Evolutionary conservation across 1,139 yeast species (phyloP).

Genomic region (Lodderomyces oxycetoniae): DNA sequence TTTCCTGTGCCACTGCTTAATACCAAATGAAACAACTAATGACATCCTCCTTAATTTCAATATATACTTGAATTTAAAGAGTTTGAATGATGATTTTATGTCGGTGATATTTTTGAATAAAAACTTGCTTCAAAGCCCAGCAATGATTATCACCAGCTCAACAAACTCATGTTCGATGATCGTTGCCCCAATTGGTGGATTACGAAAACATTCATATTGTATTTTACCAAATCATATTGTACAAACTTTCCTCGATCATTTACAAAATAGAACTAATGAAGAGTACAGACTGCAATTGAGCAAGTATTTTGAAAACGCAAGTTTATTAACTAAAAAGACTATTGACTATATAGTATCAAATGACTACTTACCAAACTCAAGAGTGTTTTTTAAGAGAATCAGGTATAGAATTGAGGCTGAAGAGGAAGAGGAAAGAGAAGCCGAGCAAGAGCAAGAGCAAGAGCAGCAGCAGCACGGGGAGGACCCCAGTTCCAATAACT

Average conservation of each 20-base stretch:
- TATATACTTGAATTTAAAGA: conserved; percentile 30
- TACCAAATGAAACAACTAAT: conserved; percentile 35
- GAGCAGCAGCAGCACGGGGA: background rate
- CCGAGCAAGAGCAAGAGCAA: conserved; percentile 1
- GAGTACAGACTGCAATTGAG: conserved; percentile 20
- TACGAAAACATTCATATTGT: conserved; percentile 40
- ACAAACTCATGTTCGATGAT: conserved; percentile 25
- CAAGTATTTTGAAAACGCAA: conserved; percentile 23
- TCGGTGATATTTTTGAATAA: conserved; percentile 22
- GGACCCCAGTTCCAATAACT: conserved; percentile 1
- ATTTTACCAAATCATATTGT: conserved; percentile 32
- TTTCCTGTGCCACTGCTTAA: conserved; percentile 31
- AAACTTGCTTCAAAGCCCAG: conserved; percentile 25
- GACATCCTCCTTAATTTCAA: conserved; percentile 36
- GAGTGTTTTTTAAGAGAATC: conserved; percentile 43
- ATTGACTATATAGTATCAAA: conserved; percentile 49
- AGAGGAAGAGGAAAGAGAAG: conserved; percentile 14
- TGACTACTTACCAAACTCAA: conserved; percentile 44
- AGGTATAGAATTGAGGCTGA: conserved; percentile 37
- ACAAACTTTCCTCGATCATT: conserved; percentile 24
- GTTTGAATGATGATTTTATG: conserved; percentile 13
- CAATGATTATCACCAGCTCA: conserved; percentile 30
- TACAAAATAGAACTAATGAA: conserved; percentile 22
- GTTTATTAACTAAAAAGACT: conserved; percentile 45
- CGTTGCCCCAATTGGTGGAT: conserved; percentile 39